Conservation (phyloP, 805 yeast species). For the Dipodascus albidus region DNA sequence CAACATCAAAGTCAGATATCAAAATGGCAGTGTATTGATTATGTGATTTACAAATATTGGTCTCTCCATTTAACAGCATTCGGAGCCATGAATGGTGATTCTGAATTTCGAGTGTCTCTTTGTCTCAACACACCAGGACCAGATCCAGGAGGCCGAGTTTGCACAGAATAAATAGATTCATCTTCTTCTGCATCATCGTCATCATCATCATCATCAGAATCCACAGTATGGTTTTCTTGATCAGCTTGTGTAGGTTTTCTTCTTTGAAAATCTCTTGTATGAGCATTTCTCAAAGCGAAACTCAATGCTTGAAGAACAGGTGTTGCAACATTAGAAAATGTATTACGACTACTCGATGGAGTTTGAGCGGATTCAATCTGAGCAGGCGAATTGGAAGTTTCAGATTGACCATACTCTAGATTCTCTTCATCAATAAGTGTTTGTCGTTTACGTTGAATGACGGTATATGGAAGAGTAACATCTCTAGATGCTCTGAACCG, state of each 20-base stretch:
- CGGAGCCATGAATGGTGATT: not conserved
- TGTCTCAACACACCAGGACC: not conserved
- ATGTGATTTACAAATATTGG: not conserved
- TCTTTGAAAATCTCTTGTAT: slow-evolving; percentile 21
- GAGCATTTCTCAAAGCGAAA: slow-evolving; percentile 15
- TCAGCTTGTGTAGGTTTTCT: slow-evolving; percentile 16
- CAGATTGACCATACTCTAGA: no score
- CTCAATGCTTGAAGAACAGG: slow-evolving; percentile 19
- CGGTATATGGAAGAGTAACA: slow-evolving; percentile 69
- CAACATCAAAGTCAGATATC: no score
- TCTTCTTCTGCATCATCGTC: slow-evolving; percentile 1
- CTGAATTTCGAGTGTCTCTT: not conserved
- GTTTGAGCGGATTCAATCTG: not conserved
- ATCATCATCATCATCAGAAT: slow-evolving; percentile 15
- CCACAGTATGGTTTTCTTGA: slow-evolving; percentile 25
- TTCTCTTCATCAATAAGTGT: slow-evolving; percentile 11
- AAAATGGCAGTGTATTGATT: no score
- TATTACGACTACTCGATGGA: slow-evolving; percentile 2
- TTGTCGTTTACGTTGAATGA: slow-evolving; percentile 24
- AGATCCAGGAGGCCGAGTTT: not conserved
- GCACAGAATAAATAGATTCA: not conserved
- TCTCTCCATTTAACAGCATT: not conserved
- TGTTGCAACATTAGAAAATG: slow-evolving; percentile 14
- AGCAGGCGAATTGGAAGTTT: not conserved
- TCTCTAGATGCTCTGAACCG: slow-evolving; percentile 82